Conservation (phyloP, 2,329 filamentous ascomycete genomes). For the Fusarium bulbicola region DNA sequence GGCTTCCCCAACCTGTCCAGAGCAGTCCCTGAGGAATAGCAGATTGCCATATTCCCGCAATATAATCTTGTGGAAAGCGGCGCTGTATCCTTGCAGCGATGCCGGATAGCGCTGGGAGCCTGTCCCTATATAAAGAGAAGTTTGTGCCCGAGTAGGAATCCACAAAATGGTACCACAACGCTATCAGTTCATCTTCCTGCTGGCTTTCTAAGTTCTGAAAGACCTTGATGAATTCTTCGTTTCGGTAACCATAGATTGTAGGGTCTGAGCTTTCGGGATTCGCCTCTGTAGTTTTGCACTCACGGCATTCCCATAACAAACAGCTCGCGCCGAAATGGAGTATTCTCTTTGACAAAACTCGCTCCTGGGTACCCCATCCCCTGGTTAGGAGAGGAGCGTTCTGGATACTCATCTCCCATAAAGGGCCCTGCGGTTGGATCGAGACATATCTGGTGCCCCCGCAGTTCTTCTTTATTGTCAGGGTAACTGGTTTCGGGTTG, state of each 20-base stretch:
- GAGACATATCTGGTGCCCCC: too few relatives aligned
- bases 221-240: background rate
- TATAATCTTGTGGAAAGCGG: background rate
- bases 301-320: background rate
- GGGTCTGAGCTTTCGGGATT: background rate
- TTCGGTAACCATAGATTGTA: rapidly evolving
- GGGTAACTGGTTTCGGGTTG: background rate
- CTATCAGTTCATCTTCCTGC: background rate
- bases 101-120: background rate
- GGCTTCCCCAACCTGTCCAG: background rate
- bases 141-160: background rate
- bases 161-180: background rate
- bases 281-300: background rate
- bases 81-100: background rate
- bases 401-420: background rate
- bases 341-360: background rate
- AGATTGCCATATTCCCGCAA: background rate
- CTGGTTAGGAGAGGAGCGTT: background rate
- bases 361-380: background rate
- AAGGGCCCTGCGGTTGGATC: background rate
- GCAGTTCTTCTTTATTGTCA: background rate
- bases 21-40: background rate
- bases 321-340: background rate
- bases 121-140: background rate
- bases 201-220: background rate